A percentile compares a stretch with the other conserved stretches of the same genome.
Evolutionary conservation across 805 yeast species (phyloP).

Genomic region (Candida maesae): DNA sequence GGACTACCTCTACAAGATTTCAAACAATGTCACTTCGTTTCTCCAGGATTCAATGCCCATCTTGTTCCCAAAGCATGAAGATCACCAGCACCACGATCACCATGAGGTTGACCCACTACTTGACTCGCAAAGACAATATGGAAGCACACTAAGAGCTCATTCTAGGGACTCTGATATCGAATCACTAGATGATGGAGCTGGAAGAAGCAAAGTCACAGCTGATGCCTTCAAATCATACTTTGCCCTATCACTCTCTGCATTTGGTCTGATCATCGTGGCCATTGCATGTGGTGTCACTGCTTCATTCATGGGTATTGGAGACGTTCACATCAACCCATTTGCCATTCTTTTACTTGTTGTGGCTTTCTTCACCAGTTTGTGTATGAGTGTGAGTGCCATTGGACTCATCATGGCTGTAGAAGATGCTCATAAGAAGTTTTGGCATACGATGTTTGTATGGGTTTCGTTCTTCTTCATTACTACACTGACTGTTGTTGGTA

Average conservation of each 20-base stretch:
- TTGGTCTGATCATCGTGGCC: conserved; percentile 40
- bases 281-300: conserved; percentile 42
- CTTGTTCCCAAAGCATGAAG: conserved; percentile 10
- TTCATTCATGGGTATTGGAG: conserved; percentile 24
- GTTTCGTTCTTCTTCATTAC: conserved; percentile 36
- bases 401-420: conserved; percentile 41
- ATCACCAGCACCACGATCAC: neutral
- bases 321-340: conserved; percentile 23
- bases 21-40: conserved; percentile 11
- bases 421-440: conserved; percentile 23
- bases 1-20: conserved; percentile 28
- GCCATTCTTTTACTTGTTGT: conserved; percentile 33
- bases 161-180: conserved; percentile 13
- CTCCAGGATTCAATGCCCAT: conserved; percentile 18
- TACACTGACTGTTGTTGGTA: conserved; percentile 41
- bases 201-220: conserved; percentile 27
- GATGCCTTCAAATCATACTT: conserved; percentile 42
- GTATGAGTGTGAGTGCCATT: conserved; percentile 40
- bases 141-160: neutral
- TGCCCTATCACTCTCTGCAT: conserved; percentile 36
- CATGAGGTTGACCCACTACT: neutral
- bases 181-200: conserved; percentile 9
- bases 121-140: neutral
- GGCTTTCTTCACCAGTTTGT: conserved; percentile 40
- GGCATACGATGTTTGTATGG: conserved; percentile 44